A percentile compares a stretch with the other conserved stretches of the same genome.
phyloP scores from a whole-genome alignment of 1,139 yeast species.

The Diutina mesorugosa region DNA sequence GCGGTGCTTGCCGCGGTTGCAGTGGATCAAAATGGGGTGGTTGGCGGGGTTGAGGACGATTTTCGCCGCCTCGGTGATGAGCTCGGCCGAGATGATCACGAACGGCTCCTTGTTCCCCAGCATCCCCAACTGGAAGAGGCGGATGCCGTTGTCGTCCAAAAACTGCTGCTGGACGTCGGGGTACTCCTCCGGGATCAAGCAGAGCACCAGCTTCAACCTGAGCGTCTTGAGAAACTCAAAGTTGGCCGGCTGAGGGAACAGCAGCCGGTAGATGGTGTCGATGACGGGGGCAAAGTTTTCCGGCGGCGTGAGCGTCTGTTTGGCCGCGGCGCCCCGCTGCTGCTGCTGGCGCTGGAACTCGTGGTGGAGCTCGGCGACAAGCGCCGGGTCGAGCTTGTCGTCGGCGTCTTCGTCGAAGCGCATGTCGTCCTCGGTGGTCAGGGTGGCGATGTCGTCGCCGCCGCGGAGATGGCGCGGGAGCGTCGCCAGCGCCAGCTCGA shows the following conservation, averaged over 20 bases:
- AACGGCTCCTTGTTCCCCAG: conserved; percentile 95
- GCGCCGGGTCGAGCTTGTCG: conserved; percentile 23
- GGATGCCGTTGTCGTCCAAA: conserved; percentile 44
- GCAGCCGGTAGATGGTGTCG: conserved; percentile 69
- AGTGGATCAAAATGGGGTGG: conserved; percentile 86
- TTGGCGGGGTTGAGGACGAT: conserved; percentile 73
- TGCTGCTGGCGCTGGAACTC: background rate
- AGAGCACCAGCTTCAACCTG: conserved; percentile 59
- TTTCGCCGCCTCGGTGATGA: conserved; percentile 70
- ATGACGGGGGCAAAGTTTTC: conserved; percentile 85
- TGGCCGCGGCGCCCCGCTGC: background rate
- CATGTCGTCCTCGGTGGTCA: conserved; percentile 12
- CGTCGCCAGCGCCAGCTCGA: background rate
- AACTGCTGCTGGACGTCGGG: conserved; percentile 66
- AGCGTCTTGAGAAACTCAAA: conserved; percentile 55
- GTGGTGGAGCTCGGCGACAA: conserved; percentile 9
- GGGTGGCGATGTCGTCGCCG: conserved; percentile 10
- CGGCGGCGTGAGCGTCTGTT: conserved; percentile 38
- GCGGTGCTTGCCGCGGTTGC: conserved; percentile 92
- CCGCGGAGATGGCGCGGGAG: background rate
- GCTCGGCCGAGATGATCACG: conserved; percentile 67
- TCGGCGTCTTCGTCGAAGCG: conserved; percentile 31
- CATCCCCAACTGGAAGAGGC: conserved; percentile 79
- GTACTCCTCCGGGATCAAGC: conserved; percentile 84
- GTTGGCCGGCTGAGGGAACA: conserved; percentile 80